These are phyloP conservation scores for Candida cerambycidarum DNA, from an alignment of 805 yeast genomes.

Conservation along the genomic window DNA sequence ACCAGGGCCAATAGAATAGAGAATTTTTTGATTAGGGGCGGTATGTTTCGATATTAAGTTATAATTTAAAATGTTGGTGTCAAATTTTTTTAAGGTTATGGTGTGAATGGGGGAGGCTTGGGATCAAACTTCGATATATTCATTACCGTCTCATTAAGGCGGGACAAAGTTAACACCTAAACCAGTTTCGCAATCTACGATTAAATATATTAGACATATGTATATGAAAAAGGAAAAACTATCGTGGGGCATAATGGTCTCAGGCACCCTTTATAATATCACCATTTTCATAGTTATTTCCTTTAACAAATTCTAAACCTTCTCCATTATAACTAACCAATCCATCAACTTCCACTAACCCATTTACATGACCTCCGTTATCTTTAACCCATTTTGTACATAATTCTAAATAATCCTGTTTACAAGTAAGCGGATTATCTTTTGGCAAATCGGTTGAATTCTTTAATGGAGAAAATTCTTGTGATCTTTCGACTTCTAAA, in stretches of 20 bases:
- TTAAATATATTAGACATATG: no score
- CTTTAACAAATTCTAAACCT: conserved; percentile 58
- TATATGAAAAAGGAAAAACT: no score
- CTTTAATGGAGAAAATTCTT: conserved; percentile 92
- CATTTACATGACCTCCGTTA: conserved; percentile 64
- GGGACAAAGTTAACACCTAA: no score
- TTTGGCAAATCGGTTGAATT: conserved; percentile 80
- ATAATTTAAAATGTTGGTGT: no score
- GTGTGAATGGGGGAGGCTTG: no score
- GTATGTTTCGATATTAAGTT: no score
- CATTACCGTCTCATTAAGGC: no score
- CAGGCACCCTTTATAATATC: conserved; percentile 16
- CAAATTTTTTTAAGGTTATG: no score
- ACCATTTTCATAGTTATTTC: conserved; percentile 38
- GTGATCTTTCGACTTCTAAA: conserved; percentile 80
- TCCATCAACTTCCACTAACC: conserved; percentile 74
- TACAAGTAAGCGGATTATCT: conserved; percentile 85
- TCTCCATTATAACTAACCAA: conserved; percentile 74
- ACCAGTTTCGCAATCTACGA: no score
- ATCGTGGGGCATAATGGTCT: no score
- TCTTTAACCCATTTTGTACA: conserved; percentile 71
- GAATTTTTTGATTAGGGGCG: no score
- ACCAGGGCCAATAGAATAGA: not conserved
- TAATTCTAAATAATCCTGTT: conserved; percentile 59
- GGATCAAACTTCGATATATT: no score